Conservation (phyloP, 129 eudicot species). For the Artemisia annua region DNA sequence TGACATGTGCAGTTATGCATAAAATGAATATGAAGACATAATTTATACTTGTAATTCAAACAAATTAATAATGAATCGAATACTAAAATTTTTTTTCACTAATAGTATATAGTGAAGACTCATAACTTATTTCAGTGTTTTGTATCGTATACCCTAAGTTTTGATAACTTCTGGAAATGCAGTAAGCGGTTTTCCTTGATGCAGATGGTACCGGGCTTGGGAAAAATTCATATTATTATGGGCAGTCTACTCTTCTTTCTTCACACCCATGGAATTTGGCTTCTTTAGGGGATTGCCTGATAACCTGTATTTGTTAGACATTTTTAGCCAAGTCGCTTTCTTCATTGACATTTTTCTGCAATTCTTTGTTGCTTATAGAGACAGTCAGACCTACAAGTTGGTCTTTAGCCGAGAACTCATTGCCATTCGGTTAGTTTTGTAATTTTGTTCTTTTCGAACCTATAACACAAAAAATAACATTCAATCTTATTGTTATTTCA, state of each 20-base stretch:
- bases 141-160: background rate
- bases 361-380: constrained; percentile 85
- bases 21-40: no score
- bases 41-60: no score
- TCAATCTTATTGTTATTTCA: background rate
- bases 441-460: no score
- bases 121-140: no score
- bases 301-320: constrained; percentile 67
- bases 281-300: constrained; percentile 86
- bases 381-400: constrained; percentile 68
- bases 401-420: constrained; percentile 58
- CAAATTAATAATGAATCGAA: no score
- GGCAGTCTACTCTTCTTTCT: constrained; percentile 92
- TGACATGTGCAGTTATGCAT: no score
- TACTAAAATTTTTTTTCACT: no score
- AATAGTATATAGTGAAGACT: no score
- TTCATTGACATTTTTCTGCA: constrained; percentile 70
- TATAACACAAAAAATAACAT: no score
- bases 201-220: constrained; percentile 95
- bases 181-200: constrained; percentile 16
- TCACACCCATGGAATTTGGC: constrained; percentile 96
- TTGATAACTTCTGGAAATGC: background rate
- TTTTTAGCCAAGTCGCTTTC: constrained; percentile 71
- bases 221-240: constrained; percentile 74
- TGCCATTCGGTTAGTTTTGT: constrained; percentile 67